Evolutionary conservation across 352 stramenopile genomes (phyloP), one percentile per base, ranked within the genome.

Genomic region (Globisporangium paroecandrum): DNA sequence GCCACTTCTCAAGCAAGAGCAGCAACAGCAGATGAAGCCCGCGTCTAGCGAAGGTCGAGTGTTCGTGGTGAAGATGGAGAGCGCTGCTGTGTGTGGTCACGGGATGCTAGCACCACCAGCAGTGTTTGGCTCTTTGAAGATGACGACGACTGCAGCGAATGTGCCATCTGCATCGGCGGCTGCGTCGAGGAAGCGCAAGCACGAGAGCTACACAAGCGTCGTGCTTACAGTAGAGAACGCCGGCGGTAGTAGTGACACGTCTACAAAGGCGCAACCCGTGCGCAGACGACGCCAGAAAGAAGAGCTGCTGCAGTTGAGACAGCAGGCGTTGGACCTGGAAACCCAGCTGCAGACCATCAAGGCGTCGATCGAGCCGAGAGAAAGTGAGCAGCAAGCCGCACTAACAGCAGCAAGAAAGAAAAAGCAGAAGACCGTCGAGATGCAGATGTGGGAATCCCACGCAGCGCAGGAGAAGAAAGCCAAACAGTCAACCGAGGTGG

Each of bases 251-350:
- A 49, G 13, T 29, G 27, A 36, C 20, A 12, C 18, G 0, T 49
- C 29, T n/a, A 29, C n/a, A 18, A n/a, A 47, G 8, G 3, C 10
- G 20, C 41, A 58, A 2, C 65, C 58, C 1, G 64, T 36, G 41
- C 64, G 64, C 7, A 41, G 64, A 3, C 53, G 64, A 1, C 65
- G 65, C 10, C 57, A 70, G 32, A 70, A 70, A 15, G 65, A 70
- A 20, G 65, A 70, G 36, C 25, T 70, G 34, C 32, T 65, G 29
- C 34, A 46, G n/a, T 20, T 70, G 32, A 34, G 65, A 1, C 24
- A 65, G 43, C 22, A 70, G 29, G 57, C 65, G 49, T 15, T 55
- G 9, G 24, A 64, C 9, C 46, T 70, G 49, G 57, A 70, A 24
- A 34, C 29, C 4, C 65, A 70, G 27, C 47, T 70, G 22, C 46